These are phyloP conservation scores for Allantophomopsis cytisporea DNA, from an alignment of 2,329 filamentous ascomycete genomes.

Conservation along the genomic window DNA sequence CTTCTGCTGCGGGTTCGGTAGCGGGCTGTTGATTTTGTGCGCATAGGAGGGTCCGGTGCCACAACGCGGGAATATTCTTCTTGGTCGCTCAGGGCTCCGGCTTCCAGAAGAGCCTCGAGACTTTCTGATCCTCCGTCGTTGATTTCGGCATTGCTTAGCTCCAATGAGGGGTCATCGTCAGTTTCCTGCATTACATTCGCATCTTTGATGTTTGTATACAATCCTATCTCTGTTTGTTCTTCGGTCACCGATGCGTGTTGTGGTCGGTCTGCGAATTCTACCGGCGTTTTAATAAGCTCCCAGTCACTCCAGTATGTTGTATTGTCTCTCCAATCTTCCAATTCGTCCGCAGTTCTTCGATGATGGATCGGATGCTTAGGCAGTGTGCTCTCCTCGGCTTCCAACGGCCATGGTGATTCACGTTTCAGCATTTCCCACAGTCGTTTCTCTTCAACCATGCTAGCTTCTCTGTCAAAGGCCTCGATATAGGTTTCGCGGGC, in stretches of 20 bases:
- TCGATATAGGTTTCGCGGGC: constrained; percentile 13
- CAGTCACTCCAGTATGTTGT: constrained; percentile 15
- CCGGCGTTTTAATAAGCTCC: constrained; percentile 12
- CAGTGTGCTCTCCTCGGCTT: constrained; percentile 4
- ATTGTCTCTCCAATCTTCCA: constrained; percentile 13
- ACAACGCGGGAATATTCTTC: background rate
- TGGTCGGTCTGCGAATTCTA: background rate
- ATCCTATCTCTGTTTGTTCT: background rate
- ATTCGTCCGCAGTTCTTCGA: constrained; percentile 1
- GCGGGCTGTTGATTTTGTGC: background rate
- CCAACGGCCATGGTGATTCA: constrained; percentile 11
- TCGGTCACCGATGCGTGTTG: background rate
- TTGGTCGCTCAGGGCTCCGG: background rate
- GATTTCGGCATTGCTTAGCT: background rate
- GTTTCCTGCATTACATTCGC: background rate
- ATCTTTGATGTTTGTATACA: background rate
- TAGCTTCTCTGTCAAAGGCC: constrained; percentile 12
- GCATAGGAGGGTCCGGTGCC: background rate
- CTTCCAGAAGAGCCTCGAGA: background rate
- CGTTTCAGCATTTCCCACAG: constrained; percentile 16
- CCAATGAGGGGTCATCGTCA: background rate
- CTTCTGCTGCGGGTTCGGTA: background rate
- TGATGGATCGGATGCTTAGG: constrained; percentile 1
- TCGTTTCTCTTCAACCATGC: constrained; percentile 11
- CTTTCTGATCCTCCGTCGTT: background rate